phyloP scores from a whole-genome alignment of 2,329 filamentous ascomycete genomes.

The Ascochyta lentis region DNA sequence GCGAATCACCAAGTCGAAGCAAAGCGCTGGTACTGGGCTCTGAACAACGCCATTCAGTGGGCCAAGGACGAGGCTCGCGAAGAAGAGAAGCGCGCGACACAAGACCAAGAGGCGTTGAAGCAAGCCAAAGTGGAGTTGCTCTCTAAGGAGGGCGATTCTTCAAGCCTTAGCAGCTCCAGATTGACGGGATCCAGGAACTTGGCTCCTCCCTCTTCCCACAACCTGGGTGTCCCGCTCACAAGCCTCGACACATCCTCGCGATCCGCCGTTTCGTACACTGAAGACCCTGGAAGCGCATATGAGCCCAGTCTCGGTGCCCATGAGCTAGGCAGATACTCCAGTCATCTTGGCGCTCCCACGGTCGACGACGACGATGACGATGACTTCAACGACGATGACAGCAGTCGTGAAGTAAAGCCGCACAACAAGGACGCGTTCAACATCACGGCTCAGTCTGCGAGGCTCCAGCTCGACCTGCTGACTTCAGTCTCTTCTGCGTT shows the following conservation, averaged over 20 bases:
- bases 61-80: slow-evolving; percentile 95
- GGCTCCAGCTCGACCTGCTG: slow-evolving; percentile 89
- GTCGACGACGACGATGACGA: slow-evolving; percentile 71
- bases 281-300: slow-evolving; percentile 64
- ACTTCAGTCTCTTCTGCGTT: slow-evolving; percentile 85
- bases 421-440: slow-evolving; percentile 92
- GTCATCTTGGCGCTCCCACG: slow-evolving; percentile 56
- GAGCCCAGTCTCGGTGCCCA: slow-evolving; percentile 64
- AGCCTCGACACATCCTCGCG: slow-evolving; percentile 45
- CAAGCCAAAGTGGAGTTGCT: slow-evolving; percentile 81
- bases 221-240: slow-evolving; percentile 58
- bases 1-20: slow-evolving; percentile 98
- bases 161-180: slow-evolving; percentile 47
- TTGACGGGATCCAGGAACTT: slow-evolving; percentile 38
- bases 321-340: slow-evolving; percentile 57
- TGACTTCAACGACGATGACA: slow-evolving; percentile 80
- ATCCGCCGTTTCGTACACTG: slow-evolving; percentile 56
- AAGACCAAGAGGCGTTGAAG: slow-evolving; percentile 73
- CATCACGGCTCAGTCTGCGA: slow-evolving; percentile 95
- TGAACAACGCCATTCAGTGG: slow-evolving; percentile 99
- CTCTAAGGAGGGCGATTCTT: slow-evolving; percentile 50
- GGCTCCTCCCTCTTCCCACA: slow-evolving; percentile 47
- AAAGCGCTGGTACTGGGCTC: slow-evolving; percentile 98
- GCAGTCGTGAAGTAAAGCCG: slow-evolving; percentile 73
- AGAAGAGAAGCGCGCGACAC: slow-evolving; percentile 78